These are phyloP conservation scores for Kwoniella sp. DNA, from an alignment of 768 basidiomycete species.

Conservation along the genomic window DNA sequence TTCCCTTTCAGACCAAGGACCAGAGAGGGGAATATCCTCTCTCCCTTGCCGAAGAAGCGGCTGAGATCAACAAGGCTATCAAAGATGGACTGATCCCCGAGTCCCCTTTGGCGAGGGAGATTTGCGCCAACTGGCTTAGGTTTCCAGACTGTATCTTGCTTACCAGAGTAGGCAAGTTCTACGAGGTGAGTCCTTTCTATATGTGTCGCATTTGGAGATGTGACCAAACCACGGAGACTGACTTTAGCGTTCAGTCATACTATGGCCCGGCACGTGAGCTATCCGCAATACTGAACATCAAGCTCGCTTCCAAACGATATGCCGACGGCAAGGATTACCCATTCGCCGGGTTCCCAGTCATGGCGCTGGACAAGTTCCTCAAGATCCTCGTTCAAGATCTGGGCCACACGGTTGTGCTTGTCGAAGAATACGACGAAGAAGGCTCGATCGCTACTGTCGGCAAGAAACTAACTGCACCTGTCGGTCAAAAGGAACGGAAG, in stretches of 20 bases:
- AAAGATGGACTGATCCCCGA: constrained; percentile 34
- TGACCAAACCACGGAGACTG: neutral
- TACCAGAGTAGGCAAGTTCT: constrained; percentile 92
- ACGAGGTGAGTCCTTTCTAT: constrained; percentile 67
- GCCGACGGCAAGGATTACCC: constrained; percentile 56
- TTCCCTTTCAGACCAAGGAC: neutral
- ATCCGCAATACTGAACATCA: constrained; percentile 75
- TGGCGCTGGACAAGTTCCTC: constrained; percentile 81
- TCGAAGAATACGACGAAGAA: constrained; percentile 75
- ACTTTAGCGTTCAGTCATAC: constrained; percentile 68
- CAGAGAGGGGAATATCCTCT: neutral
- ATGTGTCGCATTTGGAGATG: neutral
- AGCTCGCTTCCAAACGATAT: constrained; percentile 60
- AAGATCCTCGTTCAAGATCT: constrained; percentile 81
- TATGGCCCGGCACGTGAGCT: constrained; percentile 86
- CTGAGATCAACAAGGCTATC: constrained; percentile 17
- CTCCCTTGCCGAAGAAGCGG: constrained; percentile 9
- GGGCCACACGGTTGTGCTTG: constrained; percentile 84
- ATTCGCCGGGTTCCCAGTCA: constrained; percentile 90
- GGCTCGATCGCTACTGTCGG: constrained; percentile 26
- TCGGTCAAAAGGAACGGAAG: constrained; percentile 60
- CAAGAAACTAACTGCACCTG: constrained; percentile 14
- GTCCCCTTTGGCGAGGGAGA: constrained; percentile 68
- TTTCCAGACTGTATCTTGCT: constrained; percentile 89
- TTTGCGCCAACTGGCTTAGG: constrained; percentile 69